These are phyloP conservation scores for Pythium phragmiticola DNA, from an alignment of 352 stramenopile genomes.

Conservation along the genomic window DNA sequence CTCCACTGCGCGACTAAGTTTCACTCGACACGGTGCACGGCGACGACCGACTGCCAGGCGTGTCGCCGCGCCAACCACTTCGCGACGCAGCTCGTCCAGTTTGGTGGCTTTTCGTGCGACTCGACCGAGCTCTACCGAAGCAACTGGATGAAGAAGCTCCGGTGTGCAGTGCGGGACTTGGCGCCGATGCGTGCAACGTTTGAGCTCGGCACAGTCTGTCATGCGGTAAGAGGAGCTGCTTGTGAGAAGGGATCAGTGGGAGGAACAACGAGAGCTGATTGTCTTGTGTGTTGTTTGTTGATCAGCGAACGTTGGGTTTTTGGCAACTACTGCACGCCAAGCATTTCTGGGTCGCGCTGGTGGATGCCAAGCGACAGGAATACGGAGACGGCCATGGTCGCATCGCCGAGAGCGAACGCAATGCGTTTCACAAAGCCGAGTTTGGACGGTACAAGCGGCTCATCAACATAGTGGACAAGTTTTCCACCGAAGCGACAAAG, in stretches of 20 bases:
- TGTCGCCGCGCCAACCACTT: constrained; percentile 73
- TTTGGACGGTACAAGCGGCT: constrained; percentile 78
- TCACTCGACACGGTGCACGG: constrained; percentile 31
- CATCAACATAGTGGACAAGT: constrained; percentile 58
- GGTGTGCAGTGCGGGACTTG: constrained; percentile 33
- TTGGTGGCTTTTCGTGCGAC: constrained; percentile 62
- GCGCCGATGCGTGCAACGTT: constrained; percentile 39
- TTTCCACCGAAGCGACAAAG: constrained; percentile 53
- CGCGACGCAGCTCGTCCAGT: constrained; percentile 52
- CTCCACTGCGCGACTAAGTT: constrained; percentile 45
- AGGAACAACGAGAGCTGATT: not conserved
- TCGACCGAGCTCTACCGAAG: constrained; percentile 61
- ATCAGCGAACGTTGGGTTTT: constrained; percentile 66
- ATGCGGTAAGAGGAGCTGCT: constrained; percentile 48
- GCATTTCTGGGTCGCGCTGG: constrained; percentile 70
- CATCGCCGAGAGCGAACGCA: constrained; percentile 40
- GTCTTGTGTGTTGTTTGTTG: constrained; percentile 1
- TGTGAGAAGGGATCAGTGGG: not conserved
- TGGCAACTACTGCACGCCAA: constrained; percentile 84
- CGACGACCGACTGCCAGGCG: constrained; percentile 59
- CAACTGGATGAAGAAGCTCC: constrained; percentile 67
- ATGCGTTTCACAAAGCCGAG: constrained; percentile 57
- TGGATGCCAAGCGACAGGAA: constrained; percentile 60
- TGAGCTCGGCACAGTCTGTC: constrained; percentile 76
- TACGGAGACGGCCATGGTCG: constrained; percentile 39